Percentiles rank a stretch among this genome's conserved stretches.
These are phyloP conservation scores for Pestalotiopsis sp. DNA, from an alignment of 2,329 filamentous ascomycete species.

Conservation along the genomic window DNA sequence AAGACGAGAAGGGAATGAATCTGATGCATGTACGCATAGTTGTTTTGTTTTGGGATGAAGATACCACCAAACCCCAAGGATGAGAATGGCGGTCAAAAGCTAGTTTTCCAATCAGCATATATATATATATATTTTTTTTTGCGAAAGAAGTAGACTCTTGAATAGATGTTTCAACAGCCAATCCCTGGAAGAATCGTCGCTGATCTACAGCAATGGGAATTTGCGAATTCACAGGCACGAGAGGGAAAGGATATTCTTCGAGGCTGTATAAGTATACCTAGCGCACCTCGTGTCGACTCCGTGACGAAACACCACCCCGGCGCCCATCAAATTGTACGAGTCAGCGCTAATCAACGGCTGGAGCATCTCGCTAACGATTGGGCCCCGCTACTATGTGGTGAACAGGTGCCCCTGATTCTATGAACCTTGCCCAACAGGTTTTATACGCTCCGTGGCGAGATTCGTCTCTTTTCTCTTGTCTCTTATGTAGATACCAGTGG, in stretches of 20 bases:
- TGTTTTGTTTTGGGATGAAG: not conserved
- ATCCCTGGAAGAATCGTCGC: no score
- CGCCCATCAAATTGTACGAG: not conserved
- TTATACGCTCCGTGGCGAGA: not conserved
- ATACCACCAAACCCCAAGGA: not conserved
- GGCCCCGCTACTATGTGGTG: not conserved
- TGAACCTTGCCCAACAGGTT: not conserved
- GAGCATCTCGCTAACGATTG: not conserved
- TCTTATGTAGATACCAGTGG: no score
- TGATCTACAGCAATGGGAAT: no score
- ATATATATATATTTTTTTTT: no score
- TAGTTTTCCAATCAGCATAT: not conserved
- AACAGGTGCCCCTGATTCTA: not conserved
- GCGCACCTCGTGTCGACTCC: no score
- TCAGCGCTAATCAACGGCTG: not conserved
- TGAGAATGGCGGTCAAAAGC: slow-evolving; percentile 4
- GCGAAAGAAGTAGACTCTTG: not conserved
- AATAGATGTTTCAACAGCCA: not conserved
- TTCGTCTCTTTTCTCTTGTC: not conserved
- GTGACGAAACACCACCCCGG: no score
- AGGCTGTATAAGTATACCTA: no score
- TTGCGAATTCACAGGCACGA: no score
- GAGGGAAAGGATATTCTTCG: no score
- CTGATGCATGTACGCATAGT: not conserved
- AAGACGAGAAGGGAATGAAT: not conserved